Base-by-base conservation (phyloP, 441 rosid genomes). In the Populus hybrid region DNA sequence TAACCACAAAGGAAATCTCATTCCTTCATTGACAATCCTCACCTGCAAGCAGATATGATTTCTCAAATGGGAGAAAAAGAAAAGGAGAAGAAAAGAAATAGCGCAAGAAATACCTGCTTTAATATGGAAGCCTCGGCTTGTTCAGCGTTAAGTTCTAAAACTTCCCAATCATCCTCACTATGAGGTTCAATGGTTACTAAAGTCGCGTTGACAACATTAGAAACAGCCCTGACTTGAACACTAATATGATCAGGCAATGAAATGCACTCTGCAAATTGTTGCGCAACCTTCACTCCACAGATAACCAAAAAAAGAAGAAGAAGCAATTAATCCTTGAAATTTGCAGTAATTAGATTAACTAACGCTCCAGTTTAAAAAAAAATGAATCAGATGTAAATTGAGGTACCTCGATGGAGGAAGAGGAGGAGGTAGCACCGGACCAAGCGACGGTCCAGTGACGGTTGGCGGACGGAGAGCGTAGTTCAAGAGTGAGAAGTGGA, bases 101-200 rank as follows among this genome's bases (percentile, higher is more conserved):
- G 53, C 26, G 21, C 28, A 28, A 31, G 9, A 70, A 3, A 26
- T 72, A 89, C 99, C 98, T 97, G 99, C 77, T 90, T 87, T 69
- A 97, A 85, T 75, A 93, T 89, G 82, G 93, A 88, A 18, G 89
- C 90, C 82, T 94, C 98, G 0, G 99, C 99, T 38, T 80, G 90
- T 82, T 94, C 98, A 1, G 99, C 84, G 70, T 94, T 97, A 77
- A 94, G 97, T 83, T 97, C 99, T 68, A 93, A 80, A 84, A 97
- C 90, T 86, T 97, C 99, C 99, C 99, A 97, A 72, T 97, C 99
- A 87, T 97, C 99, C 84, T 92, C 99, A 59, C 86, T 90, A 53
- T 90, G 84, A 28, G 99, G 99, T 83, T 94, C 99, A 61, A 97
- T 86, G 6, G 90, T 90, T 11, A 97, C 94, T 21, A 88, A 78